A percentile compares a stretch with the other conserved stretches of the same genome.
These are phyloP conservation scores for Sicyos edulis DNA, from an alignment of 306 rosid genomes.

Conservation along the genomic window DNA sequence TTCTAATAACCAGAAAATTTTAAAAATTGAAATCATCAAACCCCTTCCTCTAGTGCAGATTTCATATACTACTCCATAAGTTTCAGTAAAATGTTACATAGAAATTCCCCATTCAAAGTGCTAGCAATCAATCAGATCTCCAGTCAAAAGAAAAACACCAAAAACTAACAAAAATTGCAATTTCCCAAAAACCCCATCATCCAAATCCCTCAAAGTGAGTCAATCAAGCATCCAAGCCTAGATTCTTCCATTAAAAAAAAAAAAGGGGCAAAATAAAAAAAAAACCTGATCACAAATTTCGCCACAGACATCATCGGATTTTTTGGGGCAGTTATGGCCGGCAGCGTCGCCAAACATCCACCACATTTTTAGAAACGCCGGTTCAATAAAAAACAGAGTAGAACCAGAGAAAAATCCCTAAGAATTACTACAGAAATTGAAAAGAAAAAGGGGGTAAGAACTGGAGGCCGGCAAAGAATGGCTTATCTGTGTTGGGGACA, in stretches of 20 bases:
- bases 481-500: slow-evolving; percentile 24
- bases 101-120: not conserved
- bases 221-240: not conserved
- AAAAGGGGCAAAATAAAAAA: not conserved
- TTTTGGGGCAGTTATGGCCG: slow-evolving; percentile 72
- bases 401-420: too few species aligned
- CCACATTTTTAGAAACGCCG: slow-evolving; percentile 53
- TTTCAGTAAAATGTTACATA: not conserved
- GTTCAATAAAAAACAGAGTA: not conserved
- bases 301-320: slow-evolving; percentile 84
- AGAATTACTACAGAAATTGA: too few species aligned
- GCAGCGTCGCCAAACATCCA: slow-evolving; percentile 85
- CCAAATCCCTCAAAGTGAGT: slow-evolving; percentile 1
- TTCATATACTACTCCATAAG: not conserved
- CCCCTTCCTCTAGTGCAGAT: not conserved
- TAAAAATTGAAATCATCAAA: not conserved
- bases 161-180: too few species aligned
- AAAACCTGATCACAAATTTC: slow-evolving; percentile 94
- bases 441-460: not conserved
- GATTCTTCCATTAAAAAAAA: not conserved
- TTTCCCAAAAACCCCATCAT: not conserved
- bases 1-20: not conserved
- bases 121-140: not conserved
- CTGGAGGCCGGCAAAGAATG: not conserved
- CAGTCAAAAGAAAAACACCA: not conserved